Evolutionary conservation across 2,329 filamentous ascomycete species (phyloP).

Genomic region (Trichophyton mentagrophytes): DNA sequence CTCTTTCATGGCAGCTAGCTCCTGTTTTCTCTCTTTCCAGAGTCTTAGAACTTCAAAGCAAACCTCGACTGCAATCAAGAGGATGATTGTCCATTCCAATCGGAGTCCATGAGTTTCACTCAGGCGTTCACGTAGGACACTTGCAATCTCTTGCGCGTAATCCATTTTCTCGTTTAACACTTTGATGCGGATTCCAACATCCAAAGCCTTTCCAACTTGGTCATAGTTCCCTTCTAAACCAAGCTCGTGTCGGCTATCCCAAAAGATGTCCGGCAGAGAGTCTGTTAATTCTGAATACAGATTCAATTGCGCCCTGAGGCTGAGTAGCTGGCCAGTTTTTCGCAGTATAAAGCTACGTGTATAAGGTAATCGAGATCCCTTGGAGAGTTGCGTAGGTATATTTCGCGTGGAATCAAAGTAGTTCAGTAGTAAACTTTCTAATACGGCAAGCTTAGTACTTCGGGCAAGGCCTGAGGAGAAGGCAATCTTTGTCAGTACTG

Average conservation of each 20-base stretch:
- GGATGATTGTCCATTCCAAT: constrained; percentile 91
- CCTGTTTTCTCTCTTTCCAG: constrained; percentile 47
- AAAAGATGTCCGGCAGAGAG: constrained; percentile 88
- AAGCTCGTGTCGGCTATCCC: constrained; percentile 81
- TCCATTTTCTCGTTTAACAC: constrained; percentile 95
- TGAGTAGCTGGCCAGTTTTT: constrained; percentile 85
- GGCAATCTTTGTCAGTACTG: constrained; percentile 80
- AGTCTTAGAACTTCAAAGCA: constrained; percentile 69
- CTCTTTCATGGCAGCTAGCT: constrained; percentile 19
- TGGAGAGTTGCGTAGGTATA: constrained; percentile 66
- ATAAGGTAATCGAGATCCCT: constrained; percentile 50
- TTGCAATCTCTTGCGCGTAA: constrained; percentile 91
- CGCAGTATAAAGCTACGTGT: constrained; percentile 69
- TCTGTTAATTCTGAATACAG: constrained; percentile 95
- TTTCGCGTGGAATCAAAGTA: constrained; percentile 79
- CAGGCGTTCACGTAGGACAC: constrained; percentile 71
- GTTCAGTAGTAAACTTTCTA: constrained; percentile 67
- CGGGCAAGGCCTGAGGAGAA: constrained; percentile 90
- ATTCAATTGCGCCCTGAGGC: constrained; percentile 82
- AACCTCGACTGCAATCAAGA: constrained; percentile 85
- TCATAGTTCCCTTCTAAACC: constrained; percentile 92
- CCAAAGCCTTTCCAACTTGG: constrained; percentile 75
- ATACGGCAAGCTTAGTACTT: constrained; percentile 82
- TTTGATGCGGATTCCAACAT: constrained; percentile 82
- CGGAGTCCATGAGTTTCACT: constrained; percentile 81